phyloP scores from a whole-genome alignment of 768 basidiomycete species.

The Leucogyrophana mollusca region DNA sequence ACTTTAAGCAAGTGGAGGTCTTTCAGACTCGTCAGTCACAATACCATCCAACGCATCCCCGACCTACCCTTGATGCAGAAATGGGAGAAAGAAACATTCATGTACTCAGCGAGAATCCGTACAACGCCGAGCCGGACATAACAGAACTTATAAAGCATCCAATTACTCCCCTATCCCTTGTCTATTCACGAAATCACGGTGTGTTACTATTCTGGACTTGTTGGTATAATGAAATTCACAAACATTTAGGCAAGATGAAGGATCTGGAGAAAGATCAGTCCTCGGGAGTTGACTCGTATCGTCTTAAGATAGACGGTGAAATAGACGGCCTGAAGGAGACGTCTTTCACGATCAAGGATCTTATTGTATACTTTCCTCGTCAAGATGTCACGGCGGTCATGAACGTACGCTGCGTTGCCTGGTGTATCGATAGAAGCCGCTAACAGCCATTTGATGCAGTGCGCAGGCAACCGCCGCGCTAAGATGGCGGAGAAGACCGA shows the following conservation, averaged over 20 bases:
- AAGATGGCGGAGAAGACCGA: conserved; percentile 61
- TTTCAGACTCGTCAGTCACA: no score
- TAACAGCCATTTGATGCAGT: conserved; percentile 32
- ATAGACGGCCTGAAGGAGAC: conserved; percentile 10
- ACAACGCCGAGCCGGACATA: conserved; percentile 71
- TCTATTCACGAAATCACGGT: conserved; percentile 74
- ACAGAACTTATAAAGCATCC: conserved; percentile 46
- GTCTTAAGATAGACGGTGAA: conserved; percentile 27
- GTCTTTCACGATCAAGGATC: conserved; percentile 20
- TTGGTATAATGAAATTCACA: no score
- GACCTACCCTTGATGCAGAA: no score
- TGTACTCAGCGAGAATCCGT: conserved; percentile 40
- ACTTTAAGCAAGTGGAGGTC: no score
- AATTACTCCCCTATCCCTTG: conserved; percentile 58
- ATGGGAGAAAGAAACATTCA: conserved; percentile 9
- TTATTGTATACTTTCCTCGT: conserved; percentile 16
- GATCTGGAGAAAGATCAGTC: conserved; percentile 10
- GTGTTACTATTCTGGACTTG: conserved; percentile 34
- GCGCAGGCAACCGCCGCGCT: conserved; percentile 63
- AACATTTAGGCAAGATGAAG: no score
- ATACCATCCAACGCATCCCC: no score
- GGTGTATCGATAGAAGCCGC: background rate
- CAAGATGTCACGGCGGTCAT: conserved; percentile 48
- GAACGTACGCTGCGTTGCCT: conserved; percentile 39
- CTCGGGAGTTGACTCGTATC: conserved; percentile 18